Evolutionary conservation across 1,284 basidiomycete species (phyloP).

Genomic region (Cryptococcus sp.): DNA sequence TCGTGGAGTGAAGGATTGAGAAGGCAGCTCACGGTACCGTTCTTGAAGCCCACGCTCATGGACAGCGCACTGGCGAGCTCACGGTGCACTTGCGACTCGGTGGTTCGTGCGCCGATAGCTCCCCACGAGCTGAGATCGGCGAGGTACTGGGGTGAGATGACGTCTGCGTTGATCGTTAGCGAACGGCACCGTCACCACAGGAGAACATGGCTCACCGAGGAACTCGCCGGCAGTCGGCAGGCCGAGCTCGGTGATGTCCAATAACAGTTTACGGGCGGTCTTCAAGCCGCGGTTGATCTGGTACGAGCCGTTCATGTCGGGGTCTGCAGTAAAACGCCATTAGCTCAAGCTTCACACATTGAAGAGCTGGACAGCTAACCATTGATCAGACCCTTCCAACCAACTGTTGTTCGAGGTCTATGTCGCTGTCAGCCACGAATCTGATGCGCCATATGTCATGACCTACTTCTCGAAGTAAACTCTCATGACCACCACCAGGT

Average conservation of each 20-base stretch:
- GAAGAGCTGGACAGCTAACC: constrained; percentile 27
- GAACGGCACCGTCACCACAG: too few species aligned
- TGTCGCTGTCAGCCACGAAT: constrained; percentile 4
- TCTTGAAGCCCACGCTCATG: constrained; percentile 81
- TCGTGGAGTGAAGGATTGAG: not conserved
- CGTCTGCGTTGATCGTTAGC: constrained; percentile 55
- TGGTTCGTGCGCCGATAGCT: constrained; percentile 95
- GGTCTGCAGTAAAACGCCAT: constrained; percentile 58
- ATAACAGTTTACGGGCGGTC: constrained; percentile 81
- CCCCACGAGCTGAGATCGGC: constrained; percentile 86
- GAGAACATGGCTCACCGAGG: constrained; percentile 59
- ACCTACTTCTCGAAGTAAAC: constrained; percentile 87
- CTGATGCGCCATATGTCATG: not conserved
- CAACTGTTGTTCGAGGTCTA: constrained; percentile 79
- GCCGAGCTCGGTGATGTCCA: constrained; percentile 83
- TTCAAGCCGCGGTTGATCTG: constrained; percentile 95
- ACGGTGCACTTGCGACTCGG: constrained; percentile 89
- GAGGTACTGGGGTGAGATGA: constrained; percentile 75
- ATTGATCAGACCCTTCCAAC: constrained; percentile 64
- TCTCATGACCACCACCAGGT: constrained; percentile 93
- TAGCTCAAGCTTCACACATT: not conserved
- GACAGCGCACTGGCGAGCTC: constrained; percentile 87
- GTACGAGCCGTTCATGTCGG: constrained; percentile 88
- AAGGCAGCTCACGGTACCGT: constrained; percentile 54
- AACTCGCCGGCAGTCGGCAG: constrained; percentile 93